phyloP scores from a whole-genome alignment of 495 filamentous ascomycete genomes.

The Pyrenula aspistea region DNA sequence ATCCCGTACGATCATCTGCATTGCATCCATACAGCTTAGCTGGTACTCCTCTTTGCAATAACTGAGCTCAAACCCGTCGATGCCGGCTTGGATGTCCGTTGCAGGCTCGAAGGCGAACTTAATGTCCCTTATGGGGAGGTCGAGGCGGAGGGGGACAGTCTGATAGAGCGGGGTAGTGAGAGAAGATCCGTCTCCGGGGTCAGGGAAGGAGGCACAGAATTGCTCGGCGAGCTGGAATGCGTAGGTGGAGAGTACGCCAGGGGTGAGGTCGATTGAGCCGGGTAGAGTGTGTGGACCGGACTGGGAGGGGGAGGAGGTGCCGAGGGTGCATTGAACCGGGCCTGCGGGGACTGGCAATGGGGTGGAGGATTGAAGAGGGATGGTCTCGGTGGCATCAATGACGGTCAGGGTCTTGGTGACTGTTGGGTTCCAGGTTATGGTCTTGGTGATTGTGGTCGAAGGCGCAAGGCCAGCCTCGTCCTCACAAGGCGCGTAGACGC shows the following conservation, averaged over 20 bases:
- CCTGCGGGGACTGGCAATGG: neutral
- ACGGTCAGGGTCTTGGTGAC: neutral
- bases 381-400: neutral
- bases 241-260: neutral
- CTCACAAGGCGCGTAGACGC: neutral
- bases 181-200: neutral
- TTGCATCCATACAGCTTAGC: neutral
- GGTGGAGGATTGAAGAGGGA: neutral
- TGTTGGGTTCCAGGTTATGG: neutral
- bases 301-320: neutral
- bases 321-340: neutral
- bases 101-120: neutral
- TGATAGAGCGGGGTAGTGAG: neutral
- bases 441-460: neutral
- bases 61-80: neutral
- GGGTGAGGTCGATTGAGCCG: neutral
- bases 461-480: neutral
- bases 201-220: neutral
- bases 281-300: neutral
- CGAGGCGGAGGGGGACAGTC: neutral
- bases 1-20: neutral
- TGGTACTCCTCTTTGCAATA: neutral
- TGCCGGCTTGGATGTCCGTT: neutral
- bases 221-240: neutral
- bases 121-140: neutral